Evolutionary conservation across 169 alveolate genomes (phyloP).

Genomic region (Babesia ovata): DNA sequence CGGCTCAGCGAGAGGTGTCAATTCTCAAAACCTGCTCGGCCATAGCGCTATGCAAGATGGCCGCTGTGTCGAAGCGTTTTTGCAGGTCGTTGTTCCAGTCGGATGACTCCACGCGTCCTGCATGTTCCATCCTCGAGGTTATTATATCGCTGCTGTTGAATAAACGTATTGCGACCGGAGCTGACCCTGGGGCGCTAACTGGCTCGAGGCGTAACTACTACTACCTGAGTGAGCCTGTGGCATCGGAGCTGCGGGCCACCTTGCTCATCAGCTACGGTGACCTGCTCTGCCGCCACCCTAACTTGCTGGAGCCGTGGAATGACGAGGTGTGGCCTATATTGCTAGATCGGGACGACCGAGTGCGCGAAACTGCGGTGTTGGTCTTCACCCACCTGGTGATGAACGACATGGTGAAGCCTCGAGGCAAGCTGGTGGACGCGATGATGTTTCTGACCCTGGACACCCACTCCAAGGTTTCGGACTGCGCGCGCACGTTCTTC

Average conservation of each 20-base stretch:
- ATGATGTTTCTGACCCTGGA: slow-evolving; percentile 79
- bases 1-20: slow-evolving; percentile 18
- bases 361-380: slow-evolving; percentile 76
- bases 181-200: neutral
- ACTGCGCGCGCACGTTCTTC: slow-evolving; percentile 74
- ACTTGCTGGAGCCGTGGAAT: slow-evolving; percentile 79
- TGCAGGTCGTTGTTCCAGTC: slow-evolving; percentile 47
- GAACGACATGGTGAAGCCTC: slow-evolving; percentile 81
- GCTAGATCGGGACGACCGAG: slow-evolving; percentile 65
- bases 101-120: neutral
- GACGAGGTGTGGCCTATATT: slow-evolving; percentile 66
- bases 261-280: slow-evolving; percentile 80
- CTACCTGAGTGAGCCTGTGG: slow-evolving; percentile 19
- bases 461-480: slow-evolving; percentile 61
- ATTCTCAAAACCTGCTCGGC: slow-evolving; percentile 47
- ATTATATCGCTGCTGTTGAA: slow-evolving; percentile 52
- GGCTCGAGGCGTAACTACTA: neutral
- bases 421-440: slow-evolving; percentile 69
- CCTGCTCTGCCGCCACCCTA: slow-evolving; percentile 77
- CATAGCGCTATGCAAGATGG: slow-evolving; percentile 58
- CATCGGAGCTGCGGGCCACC: slow-evolving; percentile 58
- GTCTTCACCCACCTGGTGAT: slow-evolving; percentile 80
- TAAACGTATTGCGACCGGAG: slow-evolving; percentile 7
- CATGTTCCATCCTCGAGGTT: slow-evolving; percentile 38
- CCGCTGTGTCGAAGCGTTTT: slow-evolving; percentile 60